Evolutionary conservation across 2,329 filamentous ascomycete species (phyloP).

Genomic region (Trichothecium roseum): DNA sequence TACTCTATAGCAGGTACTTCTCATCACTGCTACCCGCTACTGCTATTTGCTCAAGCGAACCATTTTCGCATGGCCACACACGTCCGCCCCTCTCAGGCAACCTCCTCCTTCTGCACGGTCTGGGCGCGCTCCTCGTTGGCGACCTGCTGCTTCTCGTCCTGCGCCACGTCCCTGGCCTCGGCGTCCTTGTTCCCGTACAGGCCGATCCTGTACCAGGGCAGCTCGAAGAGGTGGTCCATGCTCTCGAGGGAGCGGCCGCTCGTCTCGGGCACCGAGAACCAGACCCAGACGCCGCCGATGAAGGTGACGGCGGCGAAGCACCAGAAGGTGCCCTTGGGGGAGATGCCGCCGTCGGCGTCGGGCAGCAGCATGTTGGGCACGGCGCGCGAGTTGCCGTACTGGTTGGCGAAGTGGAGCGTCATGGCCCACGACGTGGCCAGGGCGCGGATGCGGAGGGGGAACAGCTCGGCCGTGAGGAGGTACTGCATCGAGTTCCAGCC

Average conservation of each 20-base stretch:
- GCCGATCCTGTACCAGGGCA: slow-evolving; percentile 69
- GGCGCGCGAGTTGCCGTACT: slow-evolving; percentile 67
- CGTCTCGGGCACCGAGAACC: slow-evolving; percentile 64
- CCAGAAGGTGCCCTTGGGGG: slow-evolving; percentile 62
- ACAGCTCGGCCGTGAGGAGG: slow-evolving; percentile 67
- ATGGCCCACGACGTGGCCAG: slow-evolving; percentile 62
- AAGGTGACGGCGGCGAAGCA: slow-evolving; percentile 62
- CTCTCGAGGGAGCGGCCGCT: slow-evolving; percentile 54
- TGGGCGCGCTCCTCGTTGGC: slow-evolving; percentile 19
- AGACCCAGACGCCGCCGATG: slow-evolving; percentile 59
- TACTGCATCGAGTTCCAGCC: slow-evolving; percentile 74
- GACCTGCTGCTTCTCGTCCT: slow-evolving; percentile 32
- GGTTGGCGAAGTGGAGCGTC: slow-evolving; percentile 70
- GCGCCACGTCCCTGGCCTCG: slow-evolving; percentile 30
- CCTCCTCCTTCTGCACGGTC: slow-evolving; percentile 24
- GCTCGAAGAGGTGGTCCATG: slow-evolving; percentile 61
- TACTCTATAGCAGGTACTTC: too few relatives aligned
- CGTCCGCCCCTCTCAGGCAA: too few relatives aligned
- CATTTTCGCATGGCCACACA: too few relatives aligned
- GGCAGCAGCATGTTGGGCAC: slow-evolving; percentile 64
- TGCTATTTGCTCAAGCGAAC: too few relatives aligned
- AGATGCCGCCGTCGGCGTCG: slow-evolving; percentile 33
- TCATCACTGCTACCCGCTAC: too few relatives aligned
- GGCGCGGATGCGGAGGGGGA: slow-evolving; percentile 63
- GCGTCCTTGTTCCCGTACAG: slow-evolving; percentile 41